Evolutionary conservation across 2,329 filamentous ascomycete genomes (phyloP).

Genomic region (Eutypella sp.): DNA sequence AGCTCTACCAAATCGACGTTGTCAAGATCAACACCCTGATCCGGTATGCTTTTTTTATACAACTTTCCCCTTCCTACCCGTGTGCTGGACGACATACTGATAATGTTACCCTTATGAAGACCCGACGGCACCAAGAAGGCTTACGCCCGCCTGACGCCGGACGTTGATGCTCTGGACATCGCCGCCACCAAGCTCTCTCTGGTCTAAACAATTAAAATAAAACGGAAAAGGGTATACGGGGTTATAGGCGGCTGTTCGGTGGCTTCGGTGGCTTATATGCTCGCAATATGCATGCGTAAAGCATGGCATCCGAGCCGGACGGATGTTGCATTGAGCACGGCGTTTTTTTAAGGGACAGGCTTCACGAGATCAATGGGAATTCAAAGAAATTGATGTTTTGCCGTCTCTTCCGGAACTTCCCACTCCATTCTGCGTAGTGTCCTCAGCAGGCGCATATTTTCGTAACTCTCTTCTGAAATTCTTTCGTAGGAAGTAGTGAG

Average conservation of each 20-base stretch:
- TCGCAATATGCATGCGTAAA: constrained; percentile 13
- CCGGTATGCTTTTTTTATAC: constrained; percentile 56
- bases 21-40: constrained; percentile 99
- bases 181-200: constrained; percentile 98
- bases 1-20: constrained; percentile 96
- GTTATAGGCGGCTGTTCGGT: no score
- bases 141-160: constrained; percentile 88
- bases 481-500: background rate
- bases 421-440: constrained; percentile 2
- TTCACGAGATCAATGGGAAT: constrained; percentile 30
- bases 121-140: constrained; percentile 99
- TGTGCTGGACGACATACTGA: constrained; percentile 17
- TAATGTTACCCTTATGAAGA: constrained; percentile 42
- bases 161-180: constrained; percentile 98
- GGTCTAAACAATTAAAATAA: constrained; percentile 66
- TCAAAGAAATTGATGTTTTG: constrained; percentile 20
- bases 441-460: no score
- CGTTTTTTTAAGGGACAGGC: constrained; percentile 29
- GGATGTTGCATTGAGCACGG: constrained; percentile 29
- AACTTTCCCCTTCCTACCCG: background rate
- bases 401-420: constrained; percentile 10
- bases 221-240: constrained; percentile 20
- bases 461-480: no score
- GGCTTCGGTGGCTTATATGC: constrained; percentile 17
- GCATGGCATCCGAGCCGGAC: constrained; percentile 14